These are phyloP conservation scores for Phellinidium pouzarii DNA, from an alignment of 1,284 basidiomycete species.

Conservation along the genomic window DNA sequence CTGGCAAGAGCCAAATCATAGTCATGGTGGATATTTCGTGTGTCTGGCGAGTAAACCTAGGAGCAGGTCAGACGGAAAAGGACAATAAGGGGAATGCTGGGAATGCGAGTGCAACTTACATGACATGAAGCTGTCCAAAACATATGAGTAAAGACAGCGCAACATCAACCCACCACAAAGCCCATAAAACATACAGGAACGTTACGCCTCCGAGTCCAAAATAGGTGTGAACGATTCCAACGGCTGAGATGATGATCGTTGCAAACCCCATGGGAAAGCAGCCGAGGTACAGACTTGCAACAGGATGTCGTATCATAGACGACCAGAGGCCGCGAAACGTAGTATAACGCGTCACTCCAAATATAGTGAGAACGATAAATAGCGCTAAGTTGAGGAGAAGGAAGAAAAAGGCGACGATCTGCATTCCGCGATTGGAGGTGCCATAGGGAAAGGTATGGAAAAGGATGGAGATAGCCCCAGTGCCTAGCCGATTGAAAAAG, in stretches of 20 bases:
- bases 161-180: constrained; percentile 69
- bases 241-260: constrained; percentile 52
- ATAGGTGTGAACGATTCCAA: constrained; percentile 35
- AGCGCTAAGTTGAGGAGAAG: constrained; percentile 63
- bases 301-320: constrained; percentile 51
- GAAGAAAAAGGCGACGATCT: constrained; percentile 41
- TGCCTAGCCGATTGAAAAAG: constrained; percentile 33
- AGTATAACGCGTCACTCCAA: constrained; percentile 46
- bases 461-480: constrained; percentile 47
- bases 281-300: constrained; percentile 61
- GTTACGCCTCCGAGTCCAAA: constrained; percentile 44
- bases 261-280: constrained; percentile 67
- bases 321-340: constrained; percentile 51
- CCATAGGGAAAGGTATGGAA: constrained; percentile 51
- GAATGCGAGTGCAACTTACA: constrained; percentile 34
- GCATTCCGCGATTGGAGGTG: constrained; percentile 32
- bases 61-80: not conserved
- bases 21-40: constrained; percentile 52
- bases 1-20: constrained; percentile 62
- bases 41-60: constrained; percentile 55
- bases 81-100: not conserved
- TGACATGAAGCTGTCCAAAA: constrained; percentile 59
- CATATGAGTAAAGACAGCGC: constrained; percentile 52
- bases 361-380: constrained; percentile 46
- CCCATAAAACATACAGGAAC: constrained; percentile 61